These are phyloP conservation scores for Sporothrix dimorphospora DNA, from an alignment of 2,329 filamentous ascomycete genomes.

Conservation along the genomic window DNA sequence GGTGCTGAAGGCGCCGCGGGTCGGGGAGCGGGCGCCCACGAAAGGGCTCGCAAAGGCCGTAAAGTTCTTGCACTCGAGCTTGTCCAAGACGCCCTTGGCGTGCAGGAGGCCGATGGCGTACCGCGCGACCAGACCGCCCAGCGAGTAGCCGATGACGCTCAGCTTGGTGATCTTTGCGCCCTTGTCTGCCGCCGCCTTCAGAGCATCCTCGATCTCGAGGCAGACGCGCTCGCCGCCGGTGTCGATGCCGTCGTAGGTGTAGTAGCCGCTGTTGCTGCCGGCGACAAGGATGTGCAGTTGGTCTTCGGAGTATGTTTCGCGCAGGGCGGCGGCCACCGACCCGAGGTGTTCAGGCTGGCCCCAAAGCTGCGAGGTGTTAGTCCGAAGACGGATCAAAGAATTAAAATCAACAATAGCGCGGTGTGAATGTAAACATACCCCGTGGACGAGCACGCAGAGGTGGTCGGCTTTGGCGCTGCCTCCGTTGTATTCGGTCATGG, in stretches of 20 bases:
- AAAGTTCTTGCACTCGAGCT: constrained; percentile 86
- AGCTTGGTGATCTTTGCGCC: constrained; percentile 78
- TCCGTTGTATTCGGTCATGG: constrained; percentile 53
- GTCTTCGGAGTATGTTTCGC: constrained; percentile 63
- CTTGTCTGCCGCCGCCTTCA: constrained; percentile 53
- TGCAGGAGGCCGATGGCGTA: constrained; percentile 86
- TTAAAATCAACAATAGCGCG: background rate
- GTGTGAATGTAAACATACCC: constrained; percentile 51
- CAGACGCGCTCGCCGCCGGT: constrained; percentile 68
- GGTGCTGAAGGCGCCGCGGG: constrained; percentile 65
- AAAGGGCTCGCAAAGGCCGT: constrained; percentile 88
- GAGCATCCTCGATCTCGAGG: constrained; percentile 66
- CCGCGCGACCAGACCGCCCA: constrained; percentile 83
- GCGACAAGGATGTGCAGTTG: constrained; percentile 70
- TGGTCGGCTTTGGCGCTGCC: constrained; percentile 64
- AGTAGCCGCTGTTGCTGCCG: constrained; percentile 73
- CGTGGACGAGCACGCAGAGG: constrained; percentile 76
- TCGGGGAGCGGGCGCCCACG: constrained; percentile 72
- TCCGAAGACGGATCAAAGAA: background rate
- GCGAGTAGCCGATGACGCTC: constrained; percentile 85
- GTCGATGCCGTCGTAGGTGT: constrained; percentile 72
- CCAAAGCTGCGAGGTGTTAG: constrained; percentile 61
- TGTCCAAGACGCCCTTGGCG: constrained; percentile 77
- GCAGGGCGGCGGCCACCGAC: constrained; percentile 67
- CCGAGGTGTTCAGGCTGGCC: constrained; percentile 75